A percentile compares a stretch with the other conserved stretches of the same genome.
phyloP scores from a whole-genome alignment of 371 early-diverging fungal genomes.

The Mortierella sp. region DNA sequence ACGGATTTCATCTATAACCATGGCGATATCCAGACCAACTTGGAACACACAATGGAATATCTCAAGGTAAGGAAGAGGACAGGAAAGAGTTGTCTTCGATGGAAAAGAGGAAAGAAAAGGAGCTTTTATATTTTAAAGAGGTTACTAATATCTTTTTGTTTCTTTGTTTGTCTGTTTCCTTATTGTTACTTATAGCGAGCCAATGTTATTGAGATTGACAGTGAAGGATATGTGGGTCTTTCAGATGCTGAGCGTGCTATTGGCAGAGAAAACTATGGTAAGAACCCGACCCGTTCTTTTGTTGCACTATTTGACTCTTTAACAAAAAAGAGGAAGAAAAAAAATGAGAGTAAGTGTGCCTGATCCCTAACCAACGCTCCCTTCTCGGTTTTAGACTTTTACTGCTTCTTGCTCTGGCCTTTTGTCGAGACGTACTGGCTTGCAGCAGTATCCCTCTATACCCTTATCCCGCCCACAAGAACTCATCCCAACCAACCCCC shows the following conservation, averaged over 20 bases:
- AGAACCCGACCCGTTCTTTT: slow-evolving; percentile 2
- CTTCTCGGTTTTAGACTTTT: slow-evolving; percentile 71
- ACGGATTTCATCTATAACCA: slow-evolving; percentile 87
- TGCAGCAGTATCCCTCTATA: slow-evolving; percentile 54
- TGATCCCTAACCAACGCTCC: not conserved
- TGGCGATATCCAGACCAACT: slow-evolving; percentile 79
- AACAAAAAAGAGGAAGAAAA: too few relatives aligned
- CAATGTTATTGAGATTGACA: slow-evolving; percentile 65
- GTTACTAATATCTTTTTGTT: not conserved
- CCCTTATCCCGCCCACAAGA: slow-evolving; percentile 38
- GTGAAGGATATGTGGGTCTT: slow-evolving; percentile 67
- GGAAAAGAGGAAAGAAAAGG: not conserved
- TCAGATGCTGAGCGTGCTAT: slow-evolving; percentile 74
- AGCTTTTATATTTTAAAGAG: not conserved
- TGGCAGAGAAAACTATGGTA: slow-evolving; percentile 88
- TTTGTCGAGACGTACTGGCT: slow-evolving; percentile 93
- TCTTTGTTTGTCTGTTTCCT: too few relatives aligned
- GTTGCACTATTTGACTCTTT: not conserved
- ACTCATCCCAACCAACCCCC: slow-evolving; percentile 12
- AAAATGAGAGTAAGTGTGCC: too few relatives aligned
- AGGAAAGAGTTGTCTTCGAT: not conserved
- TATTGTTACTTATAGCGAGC: slow-evolving; percentile 47
- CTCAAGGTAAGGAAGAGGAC: slow-evolving; percentile 61
- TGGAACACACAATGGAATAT: slow-evolving; percentile 72
- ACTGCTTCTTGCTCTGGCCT: slow-evolving; percentile 90